Evolutionary conservation across 345 rosid genomes (phyloP).

Genomic region (Punica granatum): DNA sequence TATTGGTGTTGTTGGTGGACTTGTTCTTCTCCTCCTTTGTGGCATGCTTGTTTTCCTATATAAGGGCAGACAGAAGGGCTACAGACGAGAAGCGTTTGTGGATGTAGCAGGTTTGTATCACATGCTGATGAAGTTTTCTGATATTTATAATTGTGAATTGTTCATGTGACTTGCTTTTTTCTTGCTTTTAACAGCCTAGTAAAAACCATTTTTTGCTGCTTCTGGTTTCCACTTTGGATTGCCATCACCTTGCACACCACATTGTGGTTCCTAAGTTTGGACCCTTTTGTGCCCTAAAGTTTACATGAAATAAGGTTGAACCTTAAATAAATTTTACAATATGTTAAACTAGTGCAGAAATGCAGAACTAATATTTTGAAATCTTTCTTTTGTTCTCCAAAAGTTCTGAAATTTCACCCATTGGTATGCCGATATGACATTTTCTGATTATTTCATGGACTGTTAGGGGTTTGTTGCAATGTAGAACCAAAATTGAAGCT

Average conservation of each 20-base stretch:
- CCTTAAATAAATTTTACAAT: too few relatives aligned
- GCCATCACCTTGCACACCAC: too few relatives aligned
- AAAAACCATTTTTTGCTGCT: too few relatives aligned
- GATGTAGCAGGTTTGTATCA: constrained; percentile 76
- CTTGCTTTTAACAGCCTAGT: too few relatives aligned
- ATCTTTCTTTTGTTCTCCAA: neutral
- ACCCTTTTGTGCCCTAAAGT: too few relatives aligned
- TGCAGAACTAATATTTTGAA: neutral
- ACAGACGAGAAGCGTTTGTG: constrained; percentile 67
- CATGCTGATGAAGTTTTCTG: neutral
- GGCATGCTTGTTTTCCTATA: constrained; percentile 44
- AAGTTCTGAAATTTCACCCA: neutral
- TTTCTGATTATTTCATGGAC: too few relatives aligned
- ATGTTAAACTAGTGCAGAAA: too few relatives aligned
- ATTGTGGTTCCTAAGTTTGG: too few relatives aligned
- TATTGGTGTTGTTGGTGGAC: constrained; percentile 63
- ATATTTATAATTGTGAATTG: neutral
- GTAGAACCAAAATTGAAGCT: neutral
- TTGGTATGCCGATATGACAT: neutral
- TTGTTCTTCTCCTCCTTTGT: constrained; percentile 42
- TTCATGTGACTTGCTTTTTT: too few relatives aligned
- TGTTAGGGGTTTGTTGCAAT: too few relatives aligned
- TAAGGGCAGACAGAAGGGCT: constrained; percentile 56
- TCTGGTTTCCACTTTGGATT: too few relatives aligned
- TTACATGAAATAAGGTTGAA: too few relatives aligned